phyloP scores from a whole-genome alignment of 352 stramenopile genomes.

The Phytophthora multivora region DNA sequence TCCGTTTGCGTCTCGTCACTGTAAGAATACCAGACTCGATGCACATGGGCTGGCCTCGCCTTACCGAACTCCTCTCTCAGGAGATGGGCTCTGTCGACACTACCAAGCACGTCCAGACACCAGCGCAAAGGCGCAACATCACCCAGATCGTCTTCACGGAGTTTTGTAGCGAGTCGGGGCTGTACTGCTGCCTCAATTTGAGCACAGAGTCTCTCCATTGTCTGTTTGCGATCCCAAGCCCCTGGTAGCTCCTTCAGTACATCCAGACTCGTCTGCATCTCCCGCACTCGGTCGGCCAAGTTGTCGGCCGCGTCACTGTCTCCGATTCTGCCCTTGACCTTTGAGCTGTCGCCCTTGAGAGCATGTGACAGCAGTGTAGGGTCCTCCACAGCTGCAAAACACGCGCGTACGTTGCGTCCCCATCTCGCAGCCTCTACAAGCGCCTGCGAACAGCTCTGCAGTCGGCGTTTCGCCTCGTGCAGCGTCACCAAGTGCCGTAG shows the following conservation, averaged over 20 bases:
- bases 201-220: conserved; percentile 52
- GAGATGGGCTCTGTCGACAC: conserved; percentile 49
- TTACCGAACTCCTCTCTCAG: conserved; percentile 56
- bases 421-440: conserved; percentile 74
- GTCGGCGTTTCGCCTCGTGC: conserved; percentile 68
- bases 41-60: conserved; percentile 46
- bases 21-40: conserved; percentile 66
- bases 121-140: conserved; percentile 48
- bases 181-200: conserved; percentile 64
- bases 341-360: conserved; percentile 6
- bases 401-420: conserved; percentile 66
- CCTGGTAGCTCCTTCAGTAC: conserved; percentile 69
- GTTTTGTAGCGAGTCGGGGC: conserved; percentile 43
- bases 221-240: conserved; percentile 54
- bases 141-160: conserved; percentile 48
- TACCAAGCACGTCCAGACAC: conserved; percentile 57
- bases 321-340: not conserved
- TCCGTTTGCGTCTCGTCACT: conserved; percentile 24
- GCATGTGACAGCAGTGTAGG: conserved; percentile 23
- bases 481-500: conserved; percentile 66
- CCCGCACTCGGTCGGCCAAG: conserved; percentile 53
- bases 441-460: conserved; percentile 66
- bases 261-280: conserved; percentile 71
- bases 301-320: conserved; percentile 14
- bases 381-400: conserved; percentile 53